A percentile compares a stretch with the other conserved stretches of the same genome.
Evolutionary conservation across 352 stramenopile genomes (phyloP).

Genomic region (Globisporangium radiosum): DNA sequence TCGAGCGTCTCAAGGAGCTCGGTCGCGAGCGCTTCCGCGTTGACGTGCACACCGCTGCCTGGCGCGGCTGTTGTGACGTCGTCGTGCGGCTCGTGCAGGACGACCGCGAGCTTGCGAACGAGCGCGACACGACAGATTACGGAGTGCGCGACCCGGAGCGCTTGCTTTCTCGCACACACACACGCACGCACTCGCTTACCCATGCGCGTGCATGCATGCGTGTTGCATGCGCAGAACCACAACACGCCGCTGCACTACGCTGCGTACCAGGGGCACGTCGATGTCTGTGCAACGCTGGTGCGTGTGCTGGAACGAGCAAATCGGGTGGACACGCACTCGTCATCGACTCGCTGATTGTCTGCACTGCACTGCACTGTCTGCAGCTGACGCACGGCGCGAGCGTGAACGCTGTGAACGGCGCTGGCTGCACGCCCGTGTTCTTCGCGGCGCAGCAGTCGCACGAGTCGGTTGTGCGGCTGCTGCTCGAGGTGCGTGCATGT

Average conservation of each 20-base stretch:
- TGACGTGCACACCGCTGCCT: conserved; percentile 61
- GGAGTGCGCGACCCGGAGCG: conserved; percentile 22
- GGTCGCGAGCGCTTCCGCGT: conserved; percentile 53
- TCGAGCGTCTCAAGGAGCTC: conserved; percentile 44
- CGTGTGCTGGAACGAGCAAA: neutral
- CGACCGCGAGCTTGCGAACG: conserved; percentile 33
- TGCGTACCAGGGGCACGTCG: conserved; percentile 51
- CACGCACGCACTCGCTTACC: neutral
- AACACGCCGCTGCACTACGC: conserved; percentile 75
- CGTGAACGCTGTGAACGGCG: conserved; percentile 43
- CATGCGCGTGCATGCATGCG: neutral
- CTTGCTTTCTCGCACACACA: neutral
- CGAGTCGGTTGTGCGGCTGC: conserved; percentile 27
- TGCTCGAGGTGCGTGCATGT: conserved; percentile 35
- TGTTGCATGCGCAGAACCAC: conserved; percentile 20
- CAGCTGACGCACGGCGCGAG: conserved; percentile 43
- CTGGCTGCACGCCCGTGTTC: conserved; percentile 63
- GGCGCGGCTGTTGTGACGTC: conserved; percentile 36
- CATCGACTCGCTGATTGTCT: neutral
- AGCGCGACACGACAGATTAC: conserved; percentile 40
- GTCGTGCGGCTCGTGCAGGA: conserved; percentile 34
- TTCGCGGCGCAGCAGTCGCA: conserved; percentile 61
- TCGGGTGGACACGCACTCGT: neutral
- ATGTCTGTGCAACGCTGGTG: conserved; percentile 40
- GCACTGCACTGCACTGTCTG: conserved; percentile 1